Evolutionary conservation across 495 filamentous ascomycete genomes (phyloP).

Genomic region (Penicillium ochrochloron): DNA sequence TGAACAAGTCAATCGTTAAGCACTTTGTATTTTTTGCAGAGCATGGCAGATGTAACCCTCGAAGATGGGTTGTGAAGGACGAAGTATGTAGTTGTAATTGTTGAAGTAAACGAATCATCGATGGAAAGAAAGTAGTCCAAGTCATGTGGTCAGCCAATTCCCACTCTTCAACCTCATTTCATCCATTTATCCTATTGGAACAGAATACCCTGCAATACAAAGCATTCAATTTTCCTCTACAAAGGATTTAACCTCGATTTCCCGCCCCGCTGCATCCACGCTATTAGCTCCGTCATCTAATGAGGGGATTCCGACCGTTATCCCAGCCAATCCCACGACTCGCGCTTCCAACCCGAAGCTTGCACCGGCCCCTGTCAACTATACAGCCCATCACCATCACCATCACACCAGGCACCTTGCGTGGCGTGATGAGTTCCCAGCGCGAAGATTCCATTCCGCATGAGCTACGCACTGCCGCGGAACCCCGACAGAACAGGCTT

Average conservation of each 20-base stretch:
- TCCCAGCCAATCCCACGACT: slow-evolving; percentile 19
- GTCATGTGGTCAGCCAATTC: slow-evolving; percentile 11
- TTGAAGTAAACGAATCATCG: background rate
- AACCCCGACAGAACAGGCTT: slow-evolving; percentile 66
- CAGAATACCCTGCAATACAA: background rate
- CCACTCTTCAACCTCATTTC: background rate
- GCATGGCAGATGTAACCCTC: background rate
- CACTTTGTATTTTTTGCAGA: background rate
- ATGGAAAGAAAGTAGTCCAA: background rate
- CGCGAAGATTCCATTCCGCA: slow-evolving; percentile 51
- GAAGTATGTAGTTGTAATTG: background rate
- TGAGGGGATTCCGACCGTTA: slow-evolving; percentile 22
- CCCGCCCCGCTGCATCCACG: background rate
- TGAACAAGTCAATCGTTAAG: background rate
- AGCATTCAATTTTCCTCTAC: background rate
- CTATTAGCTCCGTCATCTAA: slow-evolving; percentile 11
- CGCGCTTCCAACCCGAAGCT: slow-evolving; percentile 16
- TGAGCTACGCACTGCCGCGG: slow-evolving; percentile 69
- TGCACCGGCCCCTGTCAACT: background rate
- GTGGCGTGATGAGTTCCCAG: slow-evolving; percentile 35
- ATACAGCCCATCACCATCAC: slow-evolving; percentile 8
- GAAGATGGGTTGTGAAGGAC: background rate
- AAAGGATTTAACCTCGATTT: background rate
- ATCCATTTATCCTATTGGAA: background rate
- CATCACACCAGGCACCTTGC: slow-evolving; percentile 1